A percentile compares a stretch with the other conserved stretches of the same genome.
phyloP scores from a whole-genome alignment of 768 basidiomycete genomes.

The Hypholoma fasciculare region DNA sequence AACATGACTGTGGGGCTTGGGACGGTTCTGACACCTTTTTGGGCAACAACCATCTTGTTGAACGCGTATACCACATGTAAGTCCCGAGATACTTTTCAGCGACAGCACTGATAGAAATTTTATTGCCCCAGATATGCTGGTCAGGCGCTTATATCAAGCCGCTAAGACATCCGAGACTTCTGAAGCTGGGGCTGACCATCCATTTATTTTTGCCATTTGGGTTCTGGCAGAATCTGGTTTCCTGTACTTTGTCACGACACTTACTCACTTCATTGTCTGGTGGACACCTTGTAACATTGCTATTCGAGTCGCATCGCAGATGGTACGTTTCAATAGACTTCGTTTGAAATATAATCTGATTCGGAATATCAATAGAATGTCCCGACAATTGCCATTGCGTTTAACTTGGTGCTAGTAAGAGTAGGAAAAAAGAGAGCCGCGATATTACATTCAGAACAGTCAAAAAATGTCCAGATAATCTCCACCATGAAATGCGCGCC shows the following conservation, averaged over 20 bases:
- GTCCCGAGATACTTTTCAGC: not conserved
- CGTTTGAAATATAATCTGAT: not conserved
- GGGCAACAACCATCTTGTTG: not conserved
- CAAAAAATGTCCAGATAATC: not conserved
- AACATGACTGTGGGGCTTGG: conserved; percentile 2
- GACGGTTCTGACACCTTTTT: conserved; percentile 2
- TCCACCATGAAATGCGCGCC: not conserved
- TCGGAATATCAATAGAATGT: not conserved
- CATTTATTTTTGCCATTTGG: not conserved
- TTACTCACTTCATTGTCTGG: conserved; percentile 5
- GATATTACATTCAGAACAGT: not conserved
- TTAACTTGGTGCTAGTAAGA: not conserved
- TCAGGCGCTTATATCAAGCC: not conserved
- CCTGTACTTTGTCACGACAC: not conserved
- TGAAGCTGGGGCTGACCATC: not conserved
- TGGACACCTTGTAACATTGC: conserved; percentile 3
- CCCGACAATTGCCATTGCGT: conserved; percentile 1
- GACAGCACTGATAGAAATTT: not conserved
- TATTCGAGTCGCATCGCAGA: not conserved
- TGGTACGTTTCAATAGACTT: not conserved
- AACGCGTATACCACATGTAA: conserved; percentile 4
- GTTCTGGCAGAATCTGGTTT: conserved; percentile 1
- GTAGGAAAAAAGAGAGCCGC: not conserved
- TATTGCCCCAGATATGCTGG: not conserved
- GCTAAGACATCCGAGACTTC: not conserved